phyloP scores from a whole-genome alignment of 2,329 filamentous ascomycete species.

The Exophiala bonariae region DNA sequence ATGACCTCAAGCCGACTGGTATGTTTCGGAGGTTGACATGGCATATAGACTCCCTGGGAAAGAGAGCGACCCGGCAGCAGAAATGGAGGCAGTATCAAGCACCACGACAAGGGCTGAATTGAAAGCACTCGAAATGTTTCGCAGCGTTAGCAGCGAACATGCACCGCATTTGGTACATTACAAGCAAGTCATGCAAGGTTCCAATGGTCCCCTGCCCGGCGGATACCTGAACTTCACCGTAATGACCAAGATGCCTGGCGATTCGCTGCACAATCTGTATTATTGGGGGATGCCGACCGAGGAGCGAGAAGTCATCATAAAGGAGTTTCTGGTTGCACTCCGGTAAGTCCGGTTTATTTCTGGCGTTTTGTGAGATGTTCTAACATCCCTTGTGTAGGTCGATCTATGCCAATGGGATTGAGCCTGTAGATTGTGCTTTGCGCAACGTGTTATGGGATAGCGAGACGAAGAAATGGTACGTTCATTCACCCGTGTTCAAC shows the following conservation, averaged over 20 bases:
- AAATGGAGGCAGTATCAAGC: constrained; percentile 19
- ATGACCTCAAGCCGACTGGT: too few relatives aligned
- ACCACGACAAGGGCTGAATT: constrained; percentile 26
- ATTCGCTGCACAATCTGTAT: constrained; percentile 22
- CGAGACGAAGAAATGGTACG: constrained; percentile 19
- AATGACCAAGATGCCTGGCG: constrained; percentile 30
- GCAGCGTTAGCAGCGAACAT: constrained; percentile 15
- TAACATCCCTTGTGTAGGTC: constrained; percentile 4
- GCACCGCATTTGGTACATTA: constrained; percentile 27
- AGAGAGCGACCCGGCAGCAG: constrained; percentile 9
- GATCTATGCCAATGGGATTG: constrained; percentile 23
- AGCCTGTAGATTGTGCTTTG: constrained; percentile 26
- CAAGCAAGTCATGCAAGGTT: constrained; percentile 22
- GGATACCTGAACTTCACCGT: constrained; percentile 30
- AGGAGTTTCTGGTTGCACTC: constrained; percentile 19
- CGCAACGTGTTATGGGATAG: constrained; percentile 26
- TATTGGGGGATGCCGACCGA: constrained; percentile 26
- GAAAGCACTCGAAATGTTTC: constrained; percentile 25
- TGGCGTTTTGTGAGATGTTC: not conserved
- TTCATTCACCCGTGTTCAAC: not conserved
- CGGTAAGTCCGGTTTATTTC: constrained; percentile 11
- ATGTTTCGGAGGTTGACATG: constrained; percentile 6
- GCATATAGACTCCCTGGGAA: constrained; percentile 16
- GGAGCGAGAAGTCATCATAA: constrained; percentile 16
- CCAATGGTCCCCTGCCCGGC: constrained; percentile 22